These are phyloP conservation scores for Trichoderma semiorbis DNA, from an alignment of 2,329 filamentous ascomycete species.

Conservation along the genomic window DNA sequence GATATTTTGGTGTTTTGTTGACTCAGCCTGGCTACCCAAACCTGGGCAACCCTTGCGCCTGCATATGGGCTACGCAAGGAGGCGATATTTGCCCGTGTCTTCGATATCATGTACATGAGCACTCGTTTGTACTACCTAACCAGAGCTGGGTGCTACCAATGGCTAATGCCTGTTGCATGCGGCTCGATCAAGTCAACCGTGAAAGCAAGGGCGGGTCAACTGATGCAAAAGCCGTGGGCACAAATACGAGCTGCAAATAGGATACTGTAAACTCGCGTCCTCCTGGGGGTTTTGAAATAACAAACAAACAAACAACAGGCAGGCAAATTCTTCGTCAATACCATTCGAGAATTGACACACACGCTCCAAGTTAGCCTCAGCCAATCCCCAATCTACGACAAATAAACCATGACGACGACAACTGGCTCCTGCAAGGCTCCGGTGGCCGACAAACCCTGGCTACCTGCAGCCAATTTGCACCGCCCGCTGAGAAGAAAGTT, in stretches of 20 bases:
- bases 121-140: not conserved
- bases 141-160: not conserved
- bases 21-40: not conserved
- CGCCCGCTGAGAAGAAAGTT: not conserved
- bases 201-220: not conserved
- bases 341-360: not conserved
- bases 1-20: not conserved
- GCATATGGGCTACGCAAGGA: slow-evolving; percentile 9
- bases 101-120: not conserved
- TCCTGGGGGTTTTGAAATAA: not conserved
- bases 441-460: not conserved
- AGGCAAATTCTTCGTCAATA: not conserved
- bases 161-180: not conserved
- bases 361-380: not conserved
- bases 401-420: not conserved
- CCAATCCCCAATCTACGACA: not conserved
- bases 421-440: not conserved
- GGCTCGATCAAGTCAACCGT: not conserved
- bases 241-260: not conserved
- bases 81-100: not conserved
- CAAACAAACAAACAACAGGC: not conserved
- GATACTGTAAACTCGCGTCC: not conserved
- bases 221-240: not conserved
- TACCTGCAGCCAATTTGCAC: slow-evolving; percentile 5
- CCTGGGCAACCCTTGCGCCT: not conserved